Base-by-base conservation (phyloP, 179 eudicot genomes). In the Spinacia oleracea region DNA sequence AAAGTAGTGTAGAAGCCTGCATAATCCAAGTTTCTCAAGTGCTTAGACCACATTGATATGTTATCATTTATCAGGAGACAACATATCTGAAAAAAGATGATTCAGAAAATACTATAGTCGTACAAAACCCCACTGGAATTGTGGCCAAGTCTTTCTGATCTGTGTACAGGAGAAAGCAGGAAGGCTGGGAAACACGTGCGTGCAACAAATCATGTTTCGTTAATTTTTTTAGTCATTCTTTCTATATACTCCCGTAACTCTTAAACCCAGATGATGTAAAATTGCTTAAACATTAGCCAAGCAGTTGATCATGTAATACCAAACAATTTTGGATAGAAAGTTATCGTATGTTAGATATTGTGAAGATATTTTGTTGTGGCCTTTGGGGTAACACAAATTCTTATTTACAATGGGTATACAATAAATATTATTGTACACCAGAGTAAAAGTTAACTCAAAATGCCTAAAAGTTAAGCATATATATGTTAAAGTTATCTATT, bases 211-310 rank as follows among this genome's bases (percentile, higher is more conserved):
- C 25, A 31, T 3, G 21, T 59, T 48, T 32, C 50, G 16, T 65
- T 74, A 74, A 80, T 15, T 11, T 34, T 16, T 2, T 35, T 73
- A 25, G 46, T 38, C 55, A 66, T 53, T 65, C 34, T 74, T 63
- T 64, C 14, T 8, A 74, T 72, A 46, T 42, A 18, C 75, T 51
- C 6, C 64, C 32, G n/a, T n/a, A n/a, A n/a, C n/a, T n/a, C n/a
- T n/a, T n/a, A 64, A 23, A 53, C 14, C 21, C 27, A 58, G 4
- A 72, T 66, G 46, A 69, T 78, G 82, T 74, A 80, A 74, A 40
- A 74, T 38, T 51, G 32, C 1, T 25, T 42, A 42, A 27, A 18
- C 73, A 27, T 62, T 56, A 68, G 50, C 74, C 42, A 23, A 16
- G 34, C 9, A 12, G 29, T 55, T 27, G 14, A 42, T 77, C 70